Conservation (phyloP, 2,329 filamentous ascomycete species). For the Chrysosporium queenslandicum region DNA sequence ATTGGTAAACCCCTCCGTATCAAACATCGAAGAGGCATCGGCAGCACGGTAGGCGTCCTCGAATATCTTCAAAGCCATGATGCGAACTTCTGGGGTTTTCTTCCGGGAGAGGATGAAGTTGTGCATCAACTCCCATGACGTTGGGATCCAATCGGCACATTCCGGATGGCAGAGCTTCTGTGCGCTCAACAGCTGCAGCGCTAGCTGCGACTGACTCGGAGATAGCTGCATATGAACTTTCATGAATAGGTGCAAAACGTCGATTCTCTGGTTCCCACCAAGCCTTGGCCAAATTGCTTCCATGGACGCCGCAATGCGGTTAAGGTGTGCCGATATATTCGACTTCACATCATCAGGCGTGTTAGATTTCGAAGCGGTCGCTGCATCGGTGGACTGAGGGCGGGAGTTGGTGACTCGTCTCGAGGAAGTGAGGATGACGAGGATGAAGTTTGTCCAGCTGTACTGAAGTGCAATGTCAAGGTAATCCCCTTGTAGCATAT, state of each 20-base stretch:
- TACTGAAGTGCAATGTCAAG: conserved; percentile 23
- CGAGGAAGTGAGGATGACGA: conserved; percentile 30
- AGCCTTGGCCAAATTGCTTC: conserved; percentile 32
- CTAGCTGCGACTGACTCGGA: conserved; percentile 32
- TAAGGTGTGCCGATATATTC: conserved; percentile 31
- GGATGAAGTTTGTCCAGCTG: conserved; percentile 25
- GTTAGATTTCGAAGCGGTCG: conserved; percentile 19
- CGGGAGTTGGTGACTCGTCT: conserved; percentile 23
- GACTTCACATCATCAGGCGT: conserved; percentile 29
- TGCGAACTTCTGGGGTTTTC: conserved; percentile 33
- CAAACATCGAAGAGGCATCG: conserved; percentile 26
- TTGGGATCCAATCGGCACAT: conserved; percentile 27
- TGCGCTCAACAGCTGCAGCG: conserved; percentile 28
- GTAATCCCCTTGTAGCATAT: conserved; percentile 33
- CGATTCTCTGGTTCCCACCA: conserved; percentile 28
- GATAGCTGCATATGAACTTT: conserved; percentile 30
- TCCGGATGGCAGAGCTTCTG: conserved; percentile 29
- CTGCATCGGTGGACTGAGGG: conserved; percentile 17
- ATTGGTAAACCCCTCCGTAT: conserved; percentile 27
- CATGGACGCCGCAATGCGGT: conserved; percentile 29
- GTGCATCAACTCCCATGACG: conserved; percentile 28
- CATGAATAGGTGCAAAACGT: conserved; percentile 30
- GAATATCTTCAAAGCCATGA: conserved; percentile 31
- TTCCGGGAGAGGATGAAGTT: conserved; percentile 31
- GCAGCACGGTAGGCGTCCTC: conserved; percentile 31